These are phyloP conservation scores for Mycocentrospora acerina DNA, from an alignment of 2,329 filamentous ascomycete genomes.

Conservation along the genomic window DNA sequence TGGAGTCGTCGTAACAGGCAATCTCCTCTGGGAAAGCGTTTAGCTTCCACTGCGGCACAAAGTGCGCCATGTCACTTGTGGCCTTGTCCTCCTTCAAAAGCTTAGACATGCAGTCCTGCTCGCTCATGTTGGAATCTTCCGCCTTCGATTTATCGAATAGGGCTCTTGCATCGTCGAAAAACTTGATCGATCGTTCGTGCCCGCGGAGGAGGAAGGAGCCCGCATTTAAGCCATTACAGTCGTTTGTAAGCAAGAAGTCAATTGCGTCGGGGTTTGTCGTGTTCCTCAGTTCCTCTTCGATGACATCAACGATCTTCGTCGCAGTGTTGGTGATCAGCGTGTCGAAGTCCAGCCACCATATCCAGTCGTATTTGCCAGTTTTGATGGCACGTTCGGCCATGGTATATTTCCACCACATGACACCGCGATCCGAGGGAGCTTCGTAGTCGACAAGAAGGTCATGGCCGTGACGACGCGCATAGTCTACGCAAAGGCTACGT, in stretches of 20 bases:
- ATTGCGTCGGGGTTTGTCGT: constrained; percentile 33
- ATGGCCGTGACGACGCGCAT: constrained; percentile 44
- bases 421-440: constrained; percentile 29
- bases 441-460: constrained; percentile 46
- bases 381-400: constrained; percentile 42
- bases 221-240: constrained; percentile 44
- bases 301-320: constrained; percentile 39
- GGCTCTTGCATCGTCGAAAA: constrained; percentile 34
- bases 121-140: constrained; percentile 29
- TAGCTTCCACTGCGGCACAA: constrained; percentile 41
- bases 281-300: constrained; percentile 36
- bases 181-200: constrained; percentile 37
- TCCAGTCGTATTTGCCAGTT: constrained; percentile 41
- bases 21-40: constrained; percentile 47
- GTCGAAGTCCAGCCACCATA: constrained; percentile 49
- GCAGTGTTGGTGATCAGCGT: constrained; percentile 45
- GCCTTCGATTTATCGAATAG: constrained; percentile 27
- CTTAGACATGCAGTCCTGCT: constrained; percentile 43
- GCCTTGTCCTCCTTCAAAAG: constrained; percentile 30
- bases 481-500: constrained; percentile 28
- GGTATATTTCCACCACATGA: constrained; percentile 43
- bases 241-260: constrained; percentile 42
- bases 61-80: constrained; percentile 20
- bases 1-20: constrained; percentile 37
- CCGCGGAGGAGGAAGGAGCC: constrained; percentile 43